A percentile compares a stretch with the other conserved stretches of the same genome.
Conservation (phyloP, 2,329 filamentous ascomycete species). For the Penicillium olsonii region DNA sequence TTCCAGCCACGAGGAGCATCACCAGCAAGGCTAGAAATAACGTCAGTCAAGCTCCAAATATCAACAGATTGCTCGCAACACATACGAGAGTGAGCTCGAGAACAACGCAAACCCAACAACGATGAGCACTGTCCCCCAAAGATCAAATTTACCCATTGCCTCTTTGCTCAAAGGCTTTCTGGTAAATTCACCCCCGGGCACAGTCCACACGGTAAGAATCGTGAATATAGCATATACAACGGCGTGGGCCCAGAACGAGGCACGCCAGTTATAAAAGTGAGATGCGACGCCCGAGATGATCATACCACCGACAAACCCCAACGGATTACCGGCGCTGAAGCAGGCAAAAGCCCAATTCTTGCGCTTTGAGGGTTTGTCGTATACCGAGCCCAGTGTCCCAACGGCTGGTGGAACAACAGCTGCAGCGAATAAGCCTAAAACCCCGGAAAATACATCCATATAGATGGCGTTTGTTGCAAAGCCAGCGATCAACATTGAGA, state of each 20-base stretch:
- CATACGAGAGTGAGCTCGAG: conserved; percentile 61
- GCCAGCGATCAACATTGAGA: conserved; percentile 59
- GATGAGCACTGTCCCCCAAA: conserved; percentile 61
- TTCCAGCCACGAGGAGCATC: conserved; percentile 65
- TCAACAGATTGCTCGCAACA: conserved; percentile 10
- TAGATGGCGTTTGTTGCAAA: conserved; percentile 61
- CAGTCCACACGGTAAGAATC: conserved; percentile 60
- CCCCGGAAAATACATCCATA: conserved; percentile 63
- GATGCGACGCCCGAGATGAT: conserved; percentile 65
- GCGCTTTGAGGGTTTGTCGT: conserved; percentile 60
- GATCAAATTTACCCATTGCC: conserved; percentile 61
- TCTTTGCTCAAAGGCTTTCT: conserved; percentile 48
- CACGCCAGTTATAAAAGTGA: conserved; percentile 64
- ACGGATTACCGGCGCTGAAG: conserved; percentile 60
- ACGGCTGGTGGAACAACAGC: conserved; percentile 65
- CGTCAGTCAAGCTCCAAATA: not conserved
- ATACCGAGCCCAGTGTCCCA: conserved; percentile 64
- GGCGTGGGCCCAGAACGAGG: conserved; percentile 62
- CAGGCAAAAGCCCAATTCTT: conserved; percentile 68
- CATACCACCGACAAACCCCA: conserved; percentile 59
- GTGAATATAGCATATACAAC: conserved; percentile 65
- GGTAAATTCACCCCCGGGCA: conserved; percentile 56
- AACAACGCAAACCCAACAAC: conserved; percentile 67
- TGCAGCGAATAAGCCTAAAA: conserved; percentile 66
- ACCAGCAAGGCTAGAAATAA: conserved; percentile 43